These are phyloP conservation scores for sunflower (Helianthus annuus) DNA, from an alignment of 129 eudicot genomes.

Conservation along the genomic window DNA sequence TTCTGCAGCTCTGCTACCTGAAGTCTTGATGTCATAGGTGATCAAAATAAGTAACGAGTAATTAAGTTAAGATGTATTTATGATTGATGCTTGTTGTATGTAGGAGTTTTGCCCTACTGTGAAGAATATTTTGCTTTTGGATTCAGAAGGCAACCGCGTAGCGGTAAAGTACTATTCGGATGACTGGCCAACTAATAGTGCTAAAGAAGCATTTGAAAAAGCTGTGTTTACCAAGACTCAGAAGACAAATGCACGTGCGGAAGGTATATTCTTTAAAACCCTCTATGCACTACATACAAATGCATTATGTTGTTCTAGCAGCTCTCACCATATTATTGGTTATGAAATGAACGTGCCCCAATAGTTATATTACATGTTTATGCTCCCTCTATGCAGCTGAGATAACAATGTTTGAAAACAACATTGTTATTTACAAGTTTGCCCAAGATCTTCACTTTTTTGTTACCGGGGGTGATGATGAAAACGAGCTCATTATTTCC, in stretches of 20 bases:
- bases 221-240: conserved; percentile 69
- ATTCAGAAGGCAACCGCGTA: conserved; percentile 72
- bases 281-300: neutral
- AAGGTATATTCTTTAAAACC: conserved; percentile 45
- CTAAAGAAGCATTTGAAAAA: conserved; percentile 73
- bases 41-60: neutral
- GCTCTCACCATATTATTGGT: no score
- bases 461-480: conserved; percentile 92
- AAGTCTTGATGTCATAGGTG: neutral
- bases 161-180: conserved; percentile 70
- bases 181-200: conserved; percentile 70
- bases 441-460: conserved; percentile 91
- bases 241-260: conserved; percentile 72
- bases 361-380: neutral
- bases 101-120: conserved; percentile 69
- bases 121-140: conserved; percentile 72
- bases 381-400: conserved; percentile 56
- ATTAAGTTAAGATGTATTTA: neutral
- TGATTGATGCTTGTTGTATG: conserved; percentile 9
- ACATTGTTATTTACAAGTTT: conserved; percentile 73
- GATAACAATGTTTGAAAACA: conserved; percentile 76
- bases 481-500: conserved; percentile 78
- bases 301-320: neutral
- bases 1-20: conserved; percentile 9
- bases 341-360: no score